These are phyloP conservation scores for Aquilaria yunnanensis DNA, from an alignment of 345 rosid species.

Conservation along the genomic window DNA sequence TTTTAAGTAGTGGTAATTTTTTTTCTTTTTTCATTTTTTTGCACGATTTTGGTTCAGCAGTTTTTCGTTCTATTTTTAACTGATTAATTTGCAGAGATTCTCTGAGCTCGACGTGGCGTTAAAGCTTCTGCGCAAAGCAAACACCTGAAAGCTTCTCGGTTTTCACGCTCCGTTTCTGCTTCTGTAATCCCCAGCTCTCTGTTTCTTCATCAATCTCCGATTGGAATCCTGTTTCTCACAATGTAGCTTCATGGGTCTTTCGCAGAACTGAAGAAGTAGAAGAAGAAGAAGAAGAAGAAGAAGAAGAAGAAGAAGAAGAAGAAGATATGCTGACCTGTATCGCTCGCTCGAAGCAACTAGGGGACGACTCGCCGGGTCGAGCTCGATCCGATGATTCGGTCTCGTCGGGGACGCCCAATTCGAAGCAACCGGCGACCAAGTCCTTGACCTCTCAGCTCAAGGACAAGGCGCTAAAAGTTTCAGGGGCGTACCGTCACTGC, in stretches of 20 bases:
- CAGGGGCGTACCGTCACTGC: conserved; percentile 87
- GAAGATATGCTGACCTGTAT: conserved; percentile 80
- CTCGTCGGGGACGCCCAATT: conserved; percentile 18
- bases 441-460: conserved; percentile 90
- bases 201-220: neutral
- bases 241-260: neutral
- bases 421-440: conserved; percentile 47
- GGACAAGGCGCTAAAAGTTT: conserved; percentile 90
- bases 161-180: conserved; percentile 5
- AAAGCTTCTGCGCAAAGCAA: neutral
- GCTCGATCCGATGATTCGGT: conserved; percentile 47
- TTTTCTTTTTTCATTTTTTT: neutral
- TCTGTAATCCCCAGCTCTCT: neutral
- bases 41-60: neutral
- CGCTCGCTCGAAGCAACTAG: conserved; percentile 78
- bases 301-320: too few species aligned
- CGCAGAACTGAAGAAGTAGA: conserved; percentile 16
- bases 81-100: conserved; percentile 32
- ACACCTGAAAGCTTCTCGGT: conserved; percentile 16
- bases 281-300: too few species aligned
- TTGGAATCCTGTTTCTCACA: neutral
- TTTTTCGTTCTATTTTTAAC: neutral
- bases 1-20: neutral
- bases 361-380: conserved; percentile 59
- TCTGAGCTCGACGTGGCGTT: conserved; percentile 22